Base-by-base conservation (phyloP, 2,329 filamentous ascomycete genomes). In the Paracoccidioides lutzii region DNA sequence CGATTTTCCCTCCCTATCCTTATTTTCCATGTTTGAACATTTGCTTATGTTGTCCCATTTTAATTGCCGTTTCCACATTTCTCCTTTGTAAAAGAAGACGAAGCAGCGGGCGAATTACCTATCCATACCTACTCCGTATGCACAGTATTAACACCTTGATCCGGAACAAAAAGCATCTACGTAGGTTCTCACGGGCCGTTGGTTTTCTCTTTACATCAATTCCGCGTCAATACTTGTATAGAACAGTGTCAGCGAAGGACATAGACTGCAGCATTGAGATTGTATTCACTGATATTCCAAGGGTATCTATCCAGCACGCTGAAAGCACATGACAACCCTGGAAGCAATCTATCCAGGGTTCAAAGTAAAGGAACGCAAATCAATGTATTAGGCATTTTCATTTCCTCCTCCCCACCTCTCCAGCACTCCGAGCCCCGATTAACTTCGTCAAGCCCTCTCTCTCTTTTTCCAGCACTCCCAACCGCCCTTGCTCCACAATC, bases 381-480 rank as follows among this genome's bases (percentile, higher is more conserved):
- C 28, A 22, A 45, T 33, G 33, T 52, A 33, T 12, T 50, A 28
- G 30, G 46, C 15, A 28, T 53, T 30, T 54, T 63, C 54, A 70
- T 55, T 63, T 67, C 60, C 65, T 69, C 54, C 62, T 63, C 55
- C 55, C 53, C 14, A 60, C 61, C 53, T 60, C 65, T 49, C 63
- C 61, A 53, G 66, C 60, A 40, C 33, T 8, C 30, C 38, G 37
- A 37, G 42, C 51, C 44, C 68, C 67, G 59, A 89, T 84, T 72
- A 89, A 75, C 66, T 79, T 81, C 61, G 77, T 76, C 63, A 88
- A 65, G 9, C 84, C 78, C 59, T 86, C 82, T 57, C 87, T 82
- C 68, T 89, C 84, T 61, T 81, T 81, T 41, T 81, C 74, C 64
- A 88, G 75, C 48, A 78, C 80, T 63, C 81, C 78, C 64, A 86